Conservation (phyloP, 1,284 basidiomycete genomes). For the Leccinum glutinopallens region DNA sequence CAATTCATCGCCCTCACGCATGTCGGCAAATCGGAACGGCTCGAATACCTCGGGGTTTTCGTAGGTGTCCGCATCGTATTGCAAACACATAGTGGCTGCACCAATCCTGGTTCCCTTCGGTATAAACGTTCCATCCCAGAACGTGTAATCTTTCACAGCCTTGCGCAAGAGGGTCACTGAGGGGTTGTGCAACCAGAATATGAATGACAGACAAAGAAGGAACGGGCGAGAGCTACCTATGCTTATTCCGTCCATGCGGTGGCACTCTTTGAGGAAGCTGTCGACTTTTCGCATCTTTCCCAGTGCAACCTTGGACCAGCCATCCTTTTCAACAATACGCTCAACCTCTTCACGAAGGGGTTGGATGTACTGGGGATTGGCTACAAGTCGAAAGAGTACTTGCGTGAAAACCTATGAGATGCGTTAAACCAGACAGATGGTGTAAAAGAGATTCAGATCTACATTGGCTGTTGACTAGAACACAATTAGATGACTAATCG, state of each 20-base stretch:
- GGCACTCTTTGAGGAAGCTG: constrained; percentile 16
- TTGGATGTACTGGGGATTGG: background rate
- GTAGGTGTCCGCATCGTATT: background rate
- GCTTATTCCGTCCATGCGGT: constrained; percentile 11
- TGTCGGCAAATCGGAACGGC: background rate
- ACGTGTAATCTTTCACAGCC: background rate
- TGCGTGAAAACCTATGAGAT: background rate
- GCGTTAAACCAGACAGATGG: background rate
- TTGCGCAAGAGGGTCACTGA: background rate
- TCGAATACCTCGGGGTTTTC: background rate
- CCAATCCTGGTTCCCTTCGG: background rate
- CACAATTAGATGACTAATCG: background rate
- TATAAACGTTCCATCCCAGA: background rate
- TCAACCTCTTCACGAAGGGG: constrained; percentile 43
- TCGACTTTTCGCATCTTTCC: constrained; percentile 17
- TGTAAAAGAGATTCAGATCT: background rate
- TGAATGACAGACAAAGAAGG: background rate
- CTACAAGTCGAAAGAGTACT: constrained; percentile 25
- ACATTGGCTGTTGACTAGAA: background rate
- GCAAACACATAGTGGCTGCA: background rate
- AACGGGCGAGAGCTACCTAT: background rate
- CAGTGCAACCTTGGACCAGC: constrained; percentile 1
- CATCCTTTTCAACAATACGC: background rate
- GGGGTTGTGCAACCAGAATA: background rate
- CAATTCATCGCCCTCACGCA: background rate